Evolutionary conservation across 1,284 basidiomycete species (phyloP), one percentile per base, ranked within the genome.

Genomic region (Wallemia hederae): DNA sequence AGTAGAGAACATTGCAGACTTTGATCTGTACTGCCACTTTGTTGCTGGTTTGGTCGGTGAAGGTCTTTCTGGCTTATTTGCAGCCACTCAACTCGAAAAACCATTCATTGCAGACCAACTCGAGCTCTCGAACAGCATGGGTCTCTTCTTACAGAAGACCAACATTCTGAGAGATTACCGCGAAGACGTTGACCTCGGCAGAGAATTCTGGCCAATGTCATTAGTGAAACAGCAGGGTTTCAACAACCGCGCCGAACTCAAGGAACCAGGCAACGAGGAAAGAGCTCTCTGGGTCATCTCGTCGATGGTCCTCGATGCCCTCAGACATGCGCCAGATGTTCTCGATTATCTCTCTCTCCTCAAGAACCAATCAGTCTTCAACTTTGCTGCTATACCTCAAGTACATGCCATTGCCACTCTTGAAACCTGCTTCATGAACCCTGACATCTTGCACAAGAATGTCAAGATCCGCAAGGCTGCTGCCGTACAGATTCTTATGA

Each of bases 21-120:
- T 92, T 72, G 89, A 97, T 70, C 77, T 97, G 14, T 98, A 99
- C 74, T 98, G 94, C 70, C 92, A 99, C 72, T 97, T 94, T 70
- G 94, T 97, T 64, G 94, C 92, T 1, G 94, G 92, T 1, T 80
- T 98, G 61, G 92, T 98, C 63, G 94, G 92, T 60, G 94, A 99
- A 71, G 92, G 94, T 61, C 77, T 96, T 58, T 91, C 88, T 0
- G 80, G 87, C 5, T 76, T 99, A 58, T 96, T 92, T 73, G 76
- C 85, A 19, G 84, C 85, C 7, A 89, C 87, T 2, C 80, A 80
- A 55, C 89, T 91, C 68, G 92, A 98, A 72, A 77, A 76, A 0
- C 69, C 76, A 0, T 85, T 80, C 76, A 72, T 98, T 59, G 82
- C 78, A 39, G 74, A 80, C 58, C 86, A 97, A 70, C 78, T 94